Base-by-base conservation (phyloP, 2,329 filamentous ascomycete species). In the Calonectria henricotiae region DNA sequence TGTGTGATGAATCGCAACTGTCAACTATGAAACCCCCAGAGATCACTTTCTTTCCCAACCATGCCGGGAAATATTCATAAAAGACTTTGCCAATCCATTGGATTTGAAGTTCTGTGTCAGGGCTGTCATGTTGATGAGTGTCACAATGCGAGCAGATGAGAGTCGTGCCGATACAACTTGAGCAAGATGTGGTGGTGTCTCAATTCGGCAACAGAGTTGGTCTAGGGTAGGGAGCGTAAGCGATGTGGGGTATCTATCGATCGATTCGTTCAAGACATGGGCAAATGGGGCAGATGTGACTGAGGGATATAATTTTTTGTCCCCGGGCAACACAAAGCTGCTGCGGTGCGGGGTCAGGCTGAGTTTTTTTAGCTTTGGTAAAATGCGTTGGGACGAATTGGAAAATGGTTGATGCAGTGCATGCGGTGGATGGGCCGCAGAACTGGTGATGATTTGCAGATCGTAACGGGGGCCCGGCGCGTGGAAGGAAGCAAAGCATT, bases 1-100 rank as follows among this genome's bases (percentile, higher is more conserved):
- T 35, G 32, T 23, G 8, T 20, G 0, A 71, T 2, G 25, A n/a
- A 2, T 3, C 11, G 2, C 23, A 20, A 8, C 12, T 62, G 32
- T n/a, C 3, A 55, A 84, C 74, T 78, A 89, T 88, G 90, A 82
- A 83, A 91, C 88, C 32, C 89, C 89, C 0, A 20, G 88, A 91
- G 58, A 91, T 88, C 89, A 91, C 91, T 76, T 87, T 20, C 20
- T 20, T 20, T 20, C 20, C 20, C 20, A 20, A 20, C 20, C 20
- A 20, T 20, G 20, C 20, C 20, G 20, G 20, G 20, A 20, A 20
- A 20, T 20, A 11, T 44, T n/a, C 6, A 8, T 20, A 9, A 44
- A 6, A 20, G n/a, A 6, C n/a, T 44, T 44, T 20, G 17, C 17
- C 5, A 44, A 20, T 20, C 17, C n/a, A 9, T 8, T 20, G 5